Evolutionary conservation across 345 rosid genomes (phyloP).

Genomic region (Aquilaria sinensis): DNA sequence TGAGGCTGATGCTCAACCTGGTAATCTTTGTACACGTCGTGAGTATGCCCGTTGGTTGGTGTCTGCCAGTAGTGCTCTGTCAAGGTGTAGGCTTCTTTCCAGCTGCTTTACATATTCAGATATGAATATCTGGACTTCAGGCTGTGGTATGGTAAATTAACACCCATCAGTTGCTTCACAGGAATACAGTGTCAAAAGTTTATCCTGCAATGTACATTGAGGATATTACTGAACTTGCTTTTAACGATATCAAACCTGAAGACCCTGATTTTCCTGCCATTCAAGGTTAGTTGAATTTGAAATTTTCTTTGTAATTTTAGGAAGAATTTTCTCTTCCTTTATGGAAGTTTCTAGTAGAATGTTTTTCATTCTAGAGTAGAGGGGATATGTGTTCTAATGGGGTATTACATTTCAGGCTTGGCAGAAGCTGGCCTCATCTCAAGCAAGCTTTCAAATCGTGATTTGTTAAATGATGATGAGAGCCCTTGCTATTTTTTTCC

Average conservation of each 20-base stretch:
- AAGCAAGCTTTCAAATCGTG: conserved; percentile 76
- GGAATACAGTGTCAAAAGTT: conserved; percentile 72
- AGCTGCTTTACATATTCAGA: conserved; percentile 10
- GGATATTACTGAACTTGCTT: conserved; percentile 86
- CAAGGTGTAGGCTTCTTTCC: conserved; percentile 48
- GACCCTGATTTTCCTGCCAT: conserved; percentile 91
- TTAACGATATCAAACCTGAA: conserved; percentile 75
- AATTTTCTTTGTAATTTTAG: background rate
- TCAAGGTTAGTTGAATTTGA: conserved; percentile 54
- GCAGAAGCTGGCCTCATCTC: conserved; percentile 97
- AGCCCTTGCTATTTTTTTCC: conserved; percentile 54
- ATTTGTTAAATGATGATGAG: conserved; percentile 41
- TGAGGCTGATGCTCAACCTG: conserved; percentile 66
- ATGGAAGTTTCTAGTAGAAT: background rate
- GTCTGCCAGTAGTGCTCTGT: conserved; percentile 69
- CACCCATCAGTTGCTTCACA: conserved; percentile 27
- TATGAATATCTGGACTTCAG: conserved; percentile 16
- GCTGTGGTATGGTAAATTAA: conserved; percentile 9
- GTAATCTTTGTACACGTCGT: conserved; percentile 82
- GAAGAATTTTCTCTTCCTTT: conserved; percentile 4
- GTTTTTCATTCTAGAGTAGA: conserved; percentile 8
- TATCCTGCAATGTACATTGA: conserved; percentile 97
- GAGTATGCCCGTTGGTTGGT: conserved; percentile 96
- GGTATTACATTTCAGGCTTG: conserved; percentile 59
- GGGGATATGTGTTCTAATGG: conserved; percentile 2